Evolutionary conservation across 1,284 basidiomycete species (phyloP).

Genomic region (Stygiomarasmius scandens): DNA sequence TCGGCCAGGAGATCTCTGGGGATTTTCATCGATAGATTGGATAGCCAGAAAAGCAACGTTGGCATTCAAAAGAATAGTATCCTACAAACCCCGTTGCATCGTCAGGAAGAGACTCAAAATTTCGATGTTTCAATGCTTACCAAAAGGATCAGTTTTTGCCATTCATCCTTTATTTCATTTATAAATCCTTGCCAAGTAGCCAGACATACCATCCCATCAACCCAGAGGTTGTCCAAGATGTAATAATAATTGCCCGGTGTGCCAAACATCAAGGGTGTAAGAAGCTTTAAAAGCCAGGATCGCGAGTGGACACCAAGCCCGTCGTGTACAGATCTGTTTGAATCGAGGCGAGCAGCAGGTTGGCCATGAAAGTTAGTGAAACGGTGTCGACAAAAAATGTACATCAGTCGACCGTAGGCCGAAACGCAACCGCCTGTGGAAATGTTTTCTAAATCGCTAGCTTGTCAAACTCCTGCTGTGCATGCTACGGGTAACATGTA

Average conservation of each 20-base stretch:
- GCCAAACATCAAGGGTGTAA: slow-evolving; percentile 41
- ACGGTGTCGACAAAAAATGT: slow-evolving; percentile 45
- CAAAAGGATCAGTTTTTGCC: slow-evolving; percentile 52
- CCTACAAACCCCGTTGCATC: too few relatives aligned
- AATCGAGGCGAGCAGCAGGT: slow-evolving; percentile 49
- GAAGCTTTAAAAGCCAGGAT: slow-evolving; percentile 18
- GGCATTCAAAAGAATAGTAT: slow-evolving; percentile 43
- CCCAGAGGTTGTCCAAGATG: slow-evolving; percentile 39
- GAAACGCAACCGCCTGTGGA: slow-evolving; percentile 27
- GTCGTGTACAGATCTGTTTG: slow-evolving; percentile 42
- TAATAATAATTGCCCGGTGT: slow-evolving; percentile 42
- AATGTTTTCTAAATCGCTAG: slow-evolving; percentile 23
- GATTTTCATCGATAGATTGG: slow-evolving; percentile 33
- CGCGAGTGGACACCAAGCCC: slow-evolving; percentile 18
- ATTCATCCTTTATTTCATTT: slow-evolving; percentile 46
- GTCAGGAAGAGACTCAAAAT: too few relatives aligned
- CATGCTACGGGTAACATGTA: slow-evolving; percentile 22
- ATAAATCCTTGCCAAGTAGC: slow-evolving; percentile 44
- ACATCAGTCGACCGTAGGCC: slow-evolving; percentile 47
- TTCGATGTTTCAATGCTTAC: too few relatives aligned
- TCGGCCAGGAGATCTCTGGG: slow-evolving; percentile 32
- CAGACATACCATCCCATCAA: slow-evolving; percentile 41
- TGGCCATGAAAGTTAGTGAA: slow-evolving; percentile 59
- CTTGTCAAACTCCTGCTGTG: too few relatives aligned
- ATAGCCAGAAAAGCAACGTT: slow-evolving; percentile 46